These are phyloP conservation scores for Phytophthora boehmeriae DNA, from an alignment of 352 stramenopile species.

Conservation along the genomic window DNA sequence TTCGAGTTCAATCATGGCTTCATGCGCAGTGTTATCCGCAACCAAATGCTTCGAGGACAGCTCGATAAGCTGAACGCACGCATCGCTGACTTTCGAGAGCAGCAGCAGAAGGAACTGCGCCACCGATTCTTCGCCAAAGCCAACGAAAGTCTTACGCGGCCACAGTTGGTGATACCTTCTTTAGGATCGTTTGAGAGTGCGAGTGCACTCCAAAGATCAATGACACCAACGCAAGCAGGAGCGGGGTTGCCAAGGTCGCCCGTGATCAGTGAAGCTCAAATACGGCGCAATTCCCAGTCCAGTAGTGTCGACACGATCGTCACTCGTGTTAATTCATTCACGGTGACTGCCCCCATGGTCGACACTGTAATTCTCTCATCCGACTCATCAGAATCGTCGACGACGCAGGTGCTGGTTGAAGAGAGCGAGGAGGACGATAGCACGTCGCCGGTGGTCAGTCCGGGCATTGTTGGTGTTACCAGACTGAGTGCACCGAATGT, in stretches of 20 bases:
- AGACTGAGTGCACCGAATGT: conserved; percentile 14
- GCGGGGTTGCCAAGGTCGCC: conserved; percentile 25
- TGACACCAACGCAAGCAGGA: conserved; percentile 39
- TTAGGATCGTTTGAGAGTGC: not conserved
- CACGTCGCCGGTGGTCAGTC: conserved; percentile 6
- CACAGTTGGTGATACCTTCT: conserved; percentile 38
- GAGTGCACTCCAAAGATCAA: conserved; percentile 28
- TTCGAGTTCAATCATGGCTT: conserved; percentile 89
- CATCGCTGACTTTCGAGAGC: conserved; percentile 73
- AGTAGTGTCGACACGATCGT: conserved; percentile 14
- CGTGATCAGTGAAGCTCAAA: conserved; percentile 6
- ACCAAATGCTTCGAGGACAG: conserved; percentile 82
- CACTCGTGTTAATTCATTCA: no score
- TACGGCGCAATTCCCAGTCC: conserved; percentile 36
- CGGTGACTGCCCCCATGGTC: no score
- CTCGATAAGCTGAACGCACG: conserved; percentile 80
- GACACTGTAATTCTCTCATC: conserved; percentile 14
- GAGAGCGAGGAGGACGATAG: conserved; percentile 33
- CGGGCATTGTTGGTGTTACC: conserved; percentile 2
- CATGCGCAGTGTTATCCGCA: conserved; percentile 83
- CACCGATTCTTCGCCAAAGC: conserved; percentile 81
- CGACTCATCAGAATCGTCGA: conserved; percentile 36
- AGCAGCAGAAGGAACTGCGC: conserved; percentile 77
- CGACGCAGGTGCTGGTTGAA: conserved; percentile 24
- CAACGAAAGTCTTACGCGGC: conserved; percentile 57